Conservation (phyloP, 2,329 filamentous ascomycete genomes). For the Aureobasidium pullulans region DNA sequence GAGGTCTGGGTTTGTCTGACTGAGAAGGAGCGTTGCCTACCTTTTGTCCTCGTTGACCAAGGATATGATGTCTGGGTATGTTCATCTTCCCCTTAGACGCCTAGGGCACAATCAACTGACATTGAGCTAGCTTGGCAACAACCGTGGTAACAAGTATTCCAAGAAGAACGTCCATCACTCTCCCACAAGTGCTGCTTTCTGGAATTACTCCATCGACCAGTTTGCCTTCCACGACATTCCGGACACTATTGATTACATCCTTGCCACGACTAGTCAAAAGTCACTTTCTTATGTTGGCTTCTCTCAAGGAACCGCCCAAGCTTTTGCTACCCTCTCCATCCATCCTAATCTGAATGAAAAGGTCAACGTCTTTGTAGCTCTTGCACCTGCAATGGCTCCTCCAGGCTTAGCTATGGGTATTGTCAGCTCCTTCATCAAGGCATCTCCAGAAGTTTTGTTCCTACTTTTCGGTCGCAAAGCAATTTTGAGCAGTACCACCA, state of each 20-base stretch:
- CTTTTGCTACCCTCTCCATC: conserved; percentile 86
- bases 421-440: conserved; percentile 87
- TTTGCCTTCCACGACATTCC: conserved; percentile 98
- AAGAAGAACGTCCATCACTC: conserved; percentile 80
- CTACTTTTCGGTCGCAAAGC: conserved; percentile 86
- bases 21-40: conserved; percentile 74
- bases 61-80: conserved; percentile 93
- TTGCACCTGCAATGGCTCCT: conserved; percentile 94
- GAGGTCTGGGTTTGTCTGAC: conserved; percentile 96
- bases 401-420: conserved; percentile 83
- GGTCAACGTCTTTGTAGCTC: conserved; percentile 90
- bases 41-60: conserved; percentile 79
- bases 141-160: conserved; percentile 97
- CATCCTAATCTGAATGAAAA: conserved; percentile 88
- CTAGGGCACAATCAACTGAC: conserved; percentile 18
- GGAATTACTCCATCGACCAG: conserved; percentile 98
- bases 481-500: conserved; percentile 85
- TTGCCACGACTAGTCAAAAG: conserved; percentile 71
- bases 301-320: conserved; percentile 93
- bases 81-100: conserved; percentile 14
- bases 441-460: conserved; percentile 85
- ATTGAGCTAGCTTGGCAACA: conserved; percentile 72
- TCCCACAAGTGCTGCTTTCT: conserved; percentile 71
- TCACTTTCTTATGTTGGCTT: conserved; percentile 95
- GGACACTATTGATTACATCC: conserved; percentile 85